Evolutionary conservation across 495 filamentous ascomycete genomes (phyloP).

Genomic region (Penicillium goetzii): DNA sequence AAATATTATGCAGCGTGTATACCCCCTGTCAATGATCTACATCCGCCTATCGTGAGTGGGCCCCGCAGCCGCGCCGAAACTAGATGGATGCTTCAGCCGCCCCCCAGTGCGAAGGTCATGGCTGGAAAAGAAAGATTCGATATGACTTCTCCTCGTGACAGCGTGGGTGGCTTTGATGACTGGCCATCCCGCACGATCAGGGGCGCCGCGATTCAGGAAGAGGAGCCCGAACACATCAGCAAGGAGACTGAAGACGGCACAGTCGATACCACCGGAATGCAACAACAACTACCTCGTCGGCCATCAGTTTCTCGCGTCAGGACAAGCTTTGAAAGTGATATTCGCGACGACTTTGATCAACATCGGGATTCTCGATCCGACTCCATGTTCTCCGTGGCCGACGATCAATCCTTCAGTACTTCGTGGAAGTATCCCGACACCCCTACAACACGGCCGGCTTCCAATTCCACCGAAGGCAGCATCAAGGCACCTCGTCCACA

Average conservation of each 20-base stretch:
- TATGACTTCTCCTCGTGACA: constrained; percentile 29
- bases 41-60: constrained; percentile 83
- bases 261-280: constrained; percentile 13
- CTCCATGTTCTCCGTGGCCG: constrained; percentile 40
- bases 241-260: constrained; percentile 17
- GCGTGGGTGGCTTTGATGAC: constrained; percentile 19
- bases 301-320: constrained; percentile 31
- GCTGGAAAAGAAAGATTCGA: constrained; percentile 70
- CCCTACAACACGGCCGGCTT: constrained; percentile 44
- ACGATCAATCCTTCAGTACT: constrained; percentile 35
- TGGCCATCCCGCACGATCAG: constrained; percentile 21
- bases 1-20: constrained; percentile 70
- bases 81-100: constrained; percentile 91
- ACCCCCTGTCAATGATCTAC: constrained; percentile 82
- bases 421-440: constrained; percentile 47
- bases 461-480: constrained; percentile 44
- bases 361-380: constrained; percentile 39
- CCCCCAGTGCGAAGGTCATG: constrained; percentile 84
- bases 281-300: constrained; percentile 25
- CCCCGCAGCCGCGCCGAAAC: constrained; percentile 68
- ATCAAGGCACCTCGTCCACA: constrained; percentile 33
- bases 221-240: constrained; percentile 9
- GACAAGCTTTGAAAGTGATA: constrained; percentile 22
- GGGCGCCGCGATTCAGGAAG: constrained; percentile 8
- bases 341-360: constrained; percentile 35